Evolutionary conservation across 2,329 filamentous ascomycete species (phyloP), one percentile per base, ranked within the genome.

Genomic region (Penicillium decumbens): DNA sequence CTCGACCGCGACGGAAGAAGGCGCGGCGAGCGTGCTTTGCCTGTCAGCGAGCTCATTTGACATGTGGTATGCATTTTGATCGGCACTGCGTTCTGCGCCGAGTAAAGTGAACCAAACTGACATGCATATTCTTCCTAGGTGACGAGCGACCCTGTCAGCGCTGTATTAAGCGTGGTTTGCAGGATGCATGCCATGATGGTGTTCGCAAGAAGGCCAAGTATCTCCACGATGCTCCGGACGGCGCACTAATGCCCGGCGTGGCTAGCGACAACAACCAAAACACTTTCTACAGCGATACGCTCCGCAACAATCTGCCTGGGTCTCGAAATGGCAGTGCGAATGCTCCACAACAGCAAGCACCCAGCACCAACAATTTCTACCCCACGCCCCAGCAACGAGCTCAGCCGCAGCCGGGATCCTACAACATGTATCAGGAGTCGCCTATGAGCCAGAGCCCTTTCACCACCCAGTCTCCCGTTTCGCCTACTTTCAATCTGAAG

Each of bases 151-250:
- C 93, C 45, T 98, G 93, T 68, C 83, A 90, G 65, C 80, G 93
- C 64, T 98, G 93, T 70, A 89, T 97, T 61, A 96, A 96, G 72
- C 86, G 93, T 62, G 89, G 89, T 40, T 81, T 97, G 20, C 88
- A 90, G 63, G 90, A 95, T 68, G 83, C 83, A 53, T 98, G 93
- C 66, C 90, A 95, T 70, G 93, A 98, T 67, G 93, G 93, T 46
- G 90, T 97, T 44, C 87, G 93, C 56, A 98, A 98, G 73, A 98
- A 97, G 79, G 93, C 93, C 45, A 98, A 98, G 71, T 98, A 98
- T 70, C 87, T 98, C 49, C 91, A 97, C 66, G 93, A 97, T 78
- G 90, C 92, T 24, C 91, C 92, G 30, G 83, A 89, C 45, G 90
- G 95, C 68, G 90, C 90, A 40, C 77, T 96, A 54, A 81, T 92